Evolutionary conservation across 2,329 filamentous ascomycete species (phyloP).

Genomic region (Aureobasidium melanogenum): DNA sequence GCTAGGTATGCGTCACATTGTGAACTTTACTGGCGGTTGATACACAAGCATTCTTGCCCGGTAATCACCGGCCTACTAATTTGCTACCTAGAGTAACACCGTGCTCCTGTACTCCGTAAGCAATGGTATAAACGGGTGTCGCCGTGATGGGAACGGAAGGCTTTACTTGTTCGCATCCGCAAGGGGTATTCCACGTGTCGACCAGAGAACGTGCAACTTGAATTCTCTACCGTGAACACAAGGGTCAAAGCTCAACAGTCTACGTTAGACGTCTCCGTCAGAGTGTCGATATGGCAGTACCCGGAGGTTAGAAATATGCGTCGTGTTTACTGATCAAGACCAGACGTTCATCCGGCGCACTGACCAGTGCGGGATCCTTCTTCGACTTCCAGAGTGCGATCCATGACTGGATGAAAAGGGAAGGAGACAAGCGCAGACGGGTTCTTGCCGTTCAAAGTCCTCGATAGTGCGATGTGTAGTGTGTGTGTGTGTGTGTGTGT

Average conservation of each 20-base stretch:
- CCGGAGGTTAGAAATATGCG: neutral
- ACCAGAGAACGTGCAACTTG: neutral
- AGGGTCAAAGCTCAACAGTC: neutral
- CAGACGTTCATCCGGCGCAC: neutral
- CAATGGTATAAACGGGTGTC: neutral
- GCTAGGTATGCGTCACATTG: neutral
- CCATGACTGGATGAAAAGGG: neutral
- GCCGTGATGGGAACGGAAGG: neutral
- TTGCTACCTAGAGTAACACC: too few species aligned
- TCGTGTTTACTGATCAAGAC: neutral
- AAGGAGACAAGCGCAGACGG: neutral
- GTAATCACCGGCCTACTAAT: too few species aligned
- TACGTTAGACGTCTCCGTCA: neutral
- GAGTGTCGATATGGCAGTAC: neutral
- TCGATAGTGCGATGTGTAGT: neutral
- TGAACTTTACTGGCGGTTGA: neutral
- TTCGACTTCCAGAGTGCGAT: neutral
- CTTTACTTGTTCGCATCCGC: neutral
- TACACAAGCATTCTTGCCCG: too few species aligned
- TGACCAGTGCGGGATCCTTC: neutral
- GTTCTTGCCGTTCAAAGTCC: neutral
- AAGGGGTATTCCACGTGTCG: neutral
- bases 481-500: neutral
- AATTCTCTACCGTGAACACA: neutral
- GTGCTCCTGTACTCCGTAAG: neutral